A percentile compares a stretch with the other conserved stretches of the same genome.
Conservation (phyloP, 1,139 yeast genomes). For the Candida pseudoviswanathii region DNA sequence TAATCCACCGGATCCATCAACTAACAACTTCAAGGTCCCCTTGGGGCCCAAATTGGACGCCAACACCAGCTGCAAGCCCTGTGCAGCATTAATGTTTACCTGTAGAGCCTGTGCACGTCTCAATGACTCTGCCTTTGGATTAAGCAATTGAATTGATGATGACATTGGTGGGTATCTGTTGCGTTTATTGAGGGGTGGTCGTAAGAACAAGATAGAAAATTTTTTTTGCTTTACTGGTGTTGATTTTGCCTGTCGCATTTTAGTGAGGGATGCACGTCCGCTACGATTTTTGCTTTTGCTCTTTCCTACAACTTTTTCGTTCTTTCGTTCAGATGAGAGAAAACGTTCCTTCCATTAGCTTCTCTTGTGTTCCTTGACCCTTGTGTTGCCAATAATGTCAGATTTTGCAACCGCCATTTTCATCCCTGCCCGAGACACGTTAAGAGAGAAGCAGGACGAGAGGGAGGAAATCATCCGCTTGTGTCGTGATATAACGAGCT, state of each 20-base stretch:
- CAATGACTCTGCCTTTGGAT: slow-evolving; percentile 95
- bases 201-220: background rate
- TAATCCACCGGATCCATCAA: slow-evolving; percentile 95
- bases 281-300: background rate
- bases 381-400: background rate
- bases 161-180: slow-evolving; percentile 27
- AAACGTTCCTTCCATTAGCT: background rate
- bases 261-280: background rate
- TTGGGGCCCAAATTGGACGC: slow-evolving; percentile 94
- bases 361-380: background rate
- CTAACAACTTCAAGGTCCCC: slow-evolving; percentile 94
- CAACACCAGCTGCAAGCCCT: slow-evolving; percentile 90
- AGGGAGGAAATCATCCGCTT: slow-evolving; percentile 38
- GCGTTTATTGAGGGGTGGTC: background rate
- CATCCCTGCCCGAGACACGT: slow-evolving; percentile 20
- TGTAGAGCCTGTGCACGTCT: slow-evolving; percentile 94
- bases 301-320: background rate
- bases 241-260: background rate
- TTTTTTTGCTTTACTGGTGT: background rate
- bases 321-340: background rate
- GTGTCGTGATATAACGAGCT: slow-evolving; percentile 39
- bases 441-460: slow-evolving; percentile 27
- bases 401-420: slow-evolving; percentile 15
- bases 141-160: slow-evolving; percentile 81
- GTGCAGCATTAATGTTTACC: slow-evolving; percentile 95